Evolutionary conservation across 148 eudicot genomes (phyloP), one percentile per base, ranked within the genome.

Genomic region (Rhododendron griersonianum): DNA sequence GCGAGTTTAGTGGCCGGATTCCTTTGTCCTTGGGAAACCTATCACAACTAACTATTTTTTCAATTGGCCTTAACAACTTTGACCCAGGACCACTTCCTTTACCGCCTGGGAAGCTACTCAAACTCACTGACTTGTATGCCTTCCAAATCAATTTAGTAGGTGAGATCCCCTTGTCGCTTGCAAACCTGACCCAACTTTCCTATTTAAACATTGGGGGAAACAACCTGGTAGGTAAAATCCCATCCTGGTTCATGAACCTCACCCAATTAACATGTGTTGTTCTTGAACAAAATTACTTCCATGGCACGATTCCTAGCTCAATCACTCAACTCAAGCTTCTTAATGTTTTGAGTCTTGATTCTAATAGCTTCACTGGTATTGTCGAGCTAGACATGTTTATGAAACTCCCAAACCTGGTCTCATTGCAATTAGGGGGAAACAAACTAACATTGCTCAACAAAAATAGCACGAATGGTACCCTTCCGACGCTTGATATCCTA

Each of bases 111-210:
- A 55, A 55, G 61, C 21, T 55, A 16, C 61, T 16, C 21, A 61
- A 37, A 28, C 87, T 85, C 25, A 37, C 41, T 45, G 0, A 0
- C 48, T 45, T 45, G 0, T 1, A 0, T 25, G 41, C 67, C 0
- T 0, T 0, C 5, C 0, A 0, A 3, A 37, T 8, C 5, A 77
- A 77, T 16, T 4, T 15, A 59, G n/a, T 2, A 15, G 87, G 76
- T 47, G 87, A 81, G 11, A 83, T 91, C 23, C 89, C 89, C 14
- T 21, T 25, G 9, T 89, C 39, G 25, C 78, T 89, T 33, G 14
- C 53, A 21, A 89, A 87, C 65, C 53, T 84, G 4, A 89, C 87
- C 48, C 82, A 84, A 55, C 85, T 87, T n/a, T 21, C 33, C 4
- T 0, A 2, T 23, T 18, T 55, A 55, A 0, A 2, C 9, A 30